Conservation (phyloP, 345 rosid genomes). For the thale cress (Arabidopsis thaliana) region TAIR10.1 NC_003076.8:3467501-3468000, state of each 20-base stretch:
- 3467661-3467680: constrained; percentile 31
- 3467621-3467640: neutral
- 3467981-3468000: constrained; percentile 29
- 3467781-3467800: neutral
- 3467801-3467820: neutral
- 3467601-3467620: constrained; percentile 29
- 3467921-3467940: constrained; percentile 10
- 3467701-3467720: constrained; percentile 36
- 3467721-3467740: constrained; percentile 39
- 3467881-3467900: constrained; percentile 17
- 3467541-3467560: constrained; percentile 40
- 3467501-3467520: constrained; percentile 13
- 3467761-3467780: constrained; percentile 34
- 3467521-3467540: constrained; percentile 17
- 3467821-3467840: neutral
- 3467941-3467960: constrained; percentile 1
- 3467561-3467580: constrained; percentile 39
- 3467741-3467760: constrained; percentile 44
- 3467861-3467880: constrained; percentile 24
- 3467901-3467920: constrained; percentile 19
- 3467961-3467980: constrained; percentile 26
- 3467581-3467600: constrained; percentile 41
- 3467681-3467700: neutral
- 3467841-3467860: constrained; percentile 13
- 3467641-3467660: constrained; percentile 6